These are phyloP conservation scores for Petunia axillaris DNA, from an alignment of 257 asterid species.

Conservation along the genomic window DNA sequence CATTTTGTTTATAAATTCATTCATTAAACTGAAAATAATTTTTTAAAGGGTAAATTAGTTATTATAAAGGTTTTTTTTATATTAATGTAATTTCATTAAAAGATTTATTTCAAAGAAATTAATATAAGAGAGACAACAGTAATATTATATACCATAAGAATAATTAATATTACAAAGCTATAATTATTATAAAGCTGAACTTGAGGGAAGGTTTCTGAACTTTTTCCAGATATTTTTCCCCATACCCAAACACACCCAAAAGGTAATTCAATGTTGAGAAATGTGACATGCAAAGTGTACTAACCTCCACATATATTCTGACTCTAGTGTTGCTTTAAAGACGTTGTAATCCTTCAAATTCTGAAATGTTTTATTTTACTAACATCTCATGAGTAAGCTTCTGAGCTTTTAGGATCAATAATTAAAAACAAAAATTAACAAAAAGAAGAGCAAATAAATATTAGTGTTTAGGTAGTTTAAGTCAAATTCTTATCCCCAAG, in stretches of 20 bases:
- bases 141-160: no score
- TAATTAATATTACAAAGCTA: no score
- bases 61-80: no score
- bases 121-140: no score
- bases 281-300: not conserved
- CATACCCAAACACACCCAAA: not conserved
- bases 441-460: not conserved
- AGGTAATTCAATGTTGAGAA: not conserved
- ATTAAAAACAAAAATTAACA: not conserved
- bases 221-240: no score
- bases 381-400: not conserved
- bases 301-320: not conserved
- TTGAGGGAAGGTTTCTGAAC: not conserved
- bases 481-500: conserved; percentile 21
- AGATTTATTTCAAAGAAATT: no score
- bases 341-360: not conserved
- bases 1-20: no score
- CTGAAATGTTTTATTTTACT: not conserved
- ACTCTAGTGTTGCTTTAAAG: not conserved
- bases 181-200: not conserved
- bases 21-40: no score
- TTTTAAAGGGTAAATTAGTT: no score
- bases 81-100: no score
- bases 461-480: not conserved
- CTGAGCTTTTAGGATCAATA: not conserved